Percentiles rank a stretch among this genome's conserved stretches.
Conservation (phyloP, 2,329 filamentous ascomycete genomes). For the Cladosporium sp. region DNA sequence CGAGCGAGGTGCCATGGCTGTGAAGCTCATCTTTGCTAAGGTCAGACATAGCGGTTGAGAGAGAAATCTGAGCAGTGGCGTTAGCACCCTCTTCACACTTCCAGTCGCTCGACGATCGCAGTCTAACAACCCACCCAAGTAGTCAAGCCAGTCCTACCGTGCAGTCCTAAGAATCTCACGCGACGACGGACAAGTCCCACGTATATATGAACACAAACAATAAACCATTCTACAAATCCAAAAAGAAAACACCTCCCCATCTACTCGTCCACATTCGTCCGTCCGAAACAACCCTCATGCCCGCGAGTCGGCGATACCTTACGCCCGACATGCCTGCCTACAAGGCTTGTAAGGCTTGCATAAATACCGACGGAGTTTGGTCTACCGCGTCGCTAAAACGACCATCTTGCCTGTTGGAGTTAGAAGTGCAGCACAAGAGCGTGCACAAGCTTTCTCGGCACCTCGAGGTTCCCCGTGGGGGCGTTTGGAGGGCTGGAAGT, state of each 20-base stretch:
- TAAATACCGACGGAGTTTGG: neutral
- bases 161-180: neutral
- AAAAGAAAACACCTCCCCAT: neutral
- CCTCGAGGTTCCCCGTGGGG: neutral
- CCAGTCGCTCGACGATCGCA: neutral
- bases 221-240: neutral
- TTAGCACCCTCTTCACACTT: neutral
- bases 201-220: neutral
- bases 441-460: slow-evolving; percentile 7
- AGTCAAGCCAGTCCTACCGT: neutral
- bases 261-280: neutral
- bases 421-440: neutral
- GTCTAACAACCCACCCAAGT: neutral
- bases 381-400: neutral
- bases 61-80: neutral
- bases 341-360: neutral
- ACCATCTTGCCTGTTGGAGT: neutral
- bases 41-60: neutral
- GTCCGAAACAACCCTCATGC: neutral
- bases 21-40: neutral
- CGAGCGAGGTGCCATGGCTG: neutral
- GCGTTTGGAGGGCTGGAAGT: neutral
- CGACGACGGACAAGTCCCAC: too few species aligned
- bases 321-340: neutral
- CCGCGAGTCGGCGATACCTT: neutral